Evolutionary conservation across 176 grass and related monocot genomes (phyloP), one percentile per base, ranked within the genome.

Genomic region (Carex scoparia): DNA sequence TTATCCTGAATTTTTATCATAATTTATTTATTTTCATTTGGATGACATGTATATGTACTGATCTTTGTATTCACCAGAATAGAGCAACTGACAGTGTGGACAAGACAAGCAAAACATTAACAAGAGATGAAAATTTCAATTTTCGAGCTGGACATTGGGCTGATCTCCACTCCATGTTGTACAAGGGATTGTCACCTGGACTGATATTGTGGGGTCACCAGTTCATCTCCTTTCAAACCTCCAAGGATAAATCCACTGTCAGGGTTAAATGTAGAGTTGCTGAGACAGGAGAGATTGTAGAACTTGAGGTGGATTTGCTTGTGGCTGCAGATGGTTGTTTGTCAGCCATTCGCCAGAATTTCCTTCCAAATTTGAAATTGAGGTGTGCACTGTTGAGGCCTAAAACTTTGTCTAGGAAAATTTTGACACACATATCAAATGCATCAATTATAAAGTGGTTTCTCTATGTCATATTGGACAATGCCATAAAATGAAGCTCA

Each of bases 121-220:
- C 91, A 61, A 93, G 88, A 76, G 95, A 98, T 67, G 91, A 85
- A 1, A 69, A 54, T 51, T 92, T 95, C 84, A 65, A 86, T 23
- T 95, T 95, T 88, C 83, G 88, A 65, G 90, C 93, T 61, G 89
- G 85, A 46, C 96, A 94, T 85, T 98, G 93, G 96, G 81, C 88
- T 13, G 93, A 98, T 77, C 86, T 98, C 37, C 89, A 95, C 87
- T 86, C 85, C 69, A 60, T 92, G 46, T 69, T 95, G 51, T 86
- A 81, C 86, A 82, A 84, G 44, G 83, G 78, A 15, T 87, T 95
- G 87, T 93, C 96, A 65, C 65, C 74, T 18, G 88, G 80, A 55
- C 83, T 89, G 62, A 75, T 98, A 53, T 75, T 86, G 42, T 94
- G 93, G 91, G 93, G 93, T 3, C 91, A 95, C 83, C 89, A 95